A percentile compares a stretch with the other conserved stretches of the same genome.
Evolutionary conservation across 345 rosid genomes (phyloP).

Genomic region (Geranium rotundifolium): DNA sequence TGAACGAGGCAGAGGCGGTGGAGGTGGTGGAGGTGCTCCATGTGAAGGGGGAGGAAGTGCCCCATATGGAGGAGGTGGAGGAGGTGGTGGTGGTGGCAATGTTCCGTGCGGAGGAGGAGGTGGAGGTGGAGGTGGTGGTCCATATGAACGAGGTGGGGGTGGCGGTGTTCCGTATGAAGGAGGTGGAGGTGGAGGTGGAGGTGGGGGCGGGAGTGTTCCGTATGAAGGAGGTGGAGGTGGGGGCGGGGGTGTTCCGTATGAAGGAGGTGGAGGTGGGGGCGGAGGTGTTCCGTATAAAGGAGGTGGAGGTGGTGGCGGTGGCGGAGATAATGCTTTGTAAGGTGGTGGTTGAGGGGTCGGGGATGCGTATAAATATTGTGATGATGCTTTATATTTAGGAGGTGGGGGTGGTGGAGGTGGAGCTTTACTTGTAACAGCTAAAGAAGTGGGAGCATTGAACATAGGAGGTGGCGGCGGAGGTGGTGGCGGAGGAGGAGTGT

Average conservation of each 20-base stretch:
- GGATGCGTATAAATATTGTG: no score
- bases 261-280: neutral
- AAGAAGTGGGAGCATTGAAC: no score
- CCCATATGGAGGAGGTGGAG: neutral
- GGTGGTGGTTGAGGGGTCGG: slow-evolving; percentile 10
- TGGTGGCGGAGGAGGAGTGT: no score
- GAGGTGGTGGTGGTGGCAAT: slow-evolving; percentile 2
- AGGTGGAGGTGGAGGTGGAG: slow-evolving; percentile 3
- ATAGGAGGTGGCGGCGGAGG: no score
- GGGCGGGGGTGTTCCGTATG: neutral
- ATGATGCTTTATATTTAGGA: no score
- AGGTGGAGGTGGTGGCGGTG: slow-evolving; percentile 14
- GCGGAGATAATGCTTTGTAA: slow-evolving; percentile 16
- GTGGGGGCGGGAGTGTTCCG: slow-evolving; percentile 6
- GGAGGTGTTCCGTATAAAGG: neutral
- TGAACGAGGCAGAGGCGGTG: neutral
- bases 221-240: slow-evolving; percentile 4
- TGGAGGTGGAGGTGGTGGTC: slow-evolving; percentile 8
- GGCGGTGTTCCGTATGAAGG: neutral
- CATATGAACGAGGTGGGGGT: neutral
- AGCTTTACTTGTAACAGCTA: neutral
- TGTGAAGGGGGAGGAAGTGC: slow-evolving; percentile 1
- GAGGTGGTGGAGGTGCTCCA: neutral
- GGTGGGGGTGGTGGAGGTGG: slow-evolving; percentile 1
- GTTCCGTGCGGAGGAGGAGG: neutral